A percentile compares a stretch with the other conserved stretches of the same genome.
Evolutionary conservation across 129 eudicot species (phyloP).

Genomic region (Tagetes patula): DNA sequence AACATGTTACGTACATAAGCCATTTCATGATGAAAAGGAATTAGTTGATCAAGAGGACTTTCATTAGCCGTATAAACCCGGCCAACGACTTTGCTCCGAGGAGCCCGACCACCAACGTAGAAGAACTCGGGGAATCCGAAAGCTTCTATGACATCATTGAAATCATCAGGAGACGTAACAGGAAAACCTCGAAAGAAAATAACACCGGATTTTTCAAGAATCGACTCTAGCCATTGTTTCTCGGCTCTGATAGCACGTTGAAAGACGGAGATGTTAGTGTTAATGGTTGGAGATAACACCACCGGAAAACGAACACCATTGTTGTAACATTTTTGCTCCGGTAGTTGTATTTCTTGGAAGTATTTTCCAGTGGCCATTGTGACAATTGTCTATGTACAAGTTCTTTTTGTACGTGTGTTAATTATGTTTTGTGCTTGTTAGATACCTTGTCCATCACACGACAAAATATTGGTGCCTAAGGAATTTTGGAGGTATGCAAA

Average conservation of each 20-base stretch:
- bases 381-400: no score
- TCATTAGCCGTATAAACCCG: slow-evolving; percentile 88
- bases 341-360: slow-evolving; percentile 38
- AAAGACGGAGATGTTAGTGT: neutral
- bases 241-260: slow-evolving; percentile 44
- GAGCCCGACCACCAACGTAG: slow-evolving; percentile 84
- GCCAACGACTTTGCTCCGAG: slow-evolving; percentile 64
- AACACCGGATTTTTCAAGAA: slow-evolving; percentile 54
- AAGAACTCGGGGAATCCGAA: slow-evolving; percentile 67
- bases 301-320: slow-evolving; percentile 43
- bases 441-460: no score
- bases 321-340: slow-evolving; percentile 45
- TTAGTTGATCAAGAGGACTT: slow-evolving; percentile 66
- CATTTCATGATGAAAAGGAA: slow-evolving; percentile 89
- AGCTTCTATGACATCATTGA: slow-evolving; percentile 76
- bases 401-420: no score
- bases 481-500: no score
- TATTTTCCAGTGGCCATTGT: slow-evolving; percentile 28
- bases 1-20: slow-evolving; percentile 48
- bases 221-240: slow-evolving; percentile 52
- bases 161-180: slow-evolving; percentile 47
- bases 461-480: no score
- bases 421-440: no score
- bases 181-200: slow-evolving; percentile 64
- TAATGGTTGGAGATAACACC: slow-evolving; percentile 45